Evolutionary conservation across 495 filamentous ascomycete genomes (phyloP).

Genomic region (Talaromyces thailandensis): DNA sequence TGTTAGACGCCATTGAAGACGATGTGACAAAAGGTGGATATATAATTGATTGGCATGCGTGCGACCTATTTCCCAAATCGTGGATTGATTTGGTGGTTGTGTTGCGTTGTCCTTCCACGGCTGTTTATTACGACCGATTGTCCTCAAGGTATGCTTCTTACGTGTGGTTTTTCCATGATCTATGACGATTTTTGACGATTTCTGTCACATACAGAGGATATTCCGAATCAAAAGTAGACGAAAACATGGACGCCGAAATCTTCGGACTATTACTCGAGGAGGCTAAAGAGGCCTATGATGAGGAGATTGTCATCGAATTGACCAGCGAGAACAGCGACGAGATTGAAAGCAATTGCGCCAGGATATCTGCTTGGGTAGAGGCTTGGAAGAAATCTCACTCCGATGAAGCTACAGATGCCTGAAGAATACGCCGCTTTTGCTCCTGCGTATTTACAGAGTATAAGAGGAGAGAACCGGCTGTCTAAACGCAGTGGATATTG

Average conservation of each 20-base stretch:
- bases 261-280: conserved; percentile 92
- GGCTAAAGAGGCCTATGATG: conserved; percentile 76
- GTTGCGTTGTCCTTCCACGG: conserved; percentile 64
- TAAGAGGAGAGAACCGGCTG: not conserved
- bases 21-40: conserved; percentile 71
- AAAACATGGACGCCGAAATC: conserved; percentile 96
- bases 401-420: not conserved
- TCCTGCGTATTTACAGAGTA: not conserved
- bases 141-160: conserved; percentile 46
- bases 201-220: conserved; percentile 49
- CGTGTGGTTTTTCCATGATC: not conserved
- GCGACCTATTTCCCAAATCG: conserved; percentile 86
- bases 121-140: conserved; percentile 75
- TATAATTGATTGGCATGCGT: conserved; percentile 97
- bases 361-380: conserved; percentile 73
- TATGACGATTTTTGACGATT: not conserved
- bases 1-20: conserved; percentile 84
- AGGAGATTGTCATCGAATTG: conserved; percentile 85
- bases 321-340: conserved; percentile 72
- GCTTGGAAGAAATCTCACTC: conserved; percentile 64
- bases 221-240: conserved; percentile 77
- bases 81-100: conserved; percentile 97
- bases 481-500: not conserved
- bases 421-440: not conserved
- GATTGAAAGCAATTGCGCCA: conserved; percentile 76